These are phyloP conservation scores for Passalora sequoiae DNA, from an alignment of 2,329 filamentous ascomycete species.

Conservation along the genomic window DNA sequence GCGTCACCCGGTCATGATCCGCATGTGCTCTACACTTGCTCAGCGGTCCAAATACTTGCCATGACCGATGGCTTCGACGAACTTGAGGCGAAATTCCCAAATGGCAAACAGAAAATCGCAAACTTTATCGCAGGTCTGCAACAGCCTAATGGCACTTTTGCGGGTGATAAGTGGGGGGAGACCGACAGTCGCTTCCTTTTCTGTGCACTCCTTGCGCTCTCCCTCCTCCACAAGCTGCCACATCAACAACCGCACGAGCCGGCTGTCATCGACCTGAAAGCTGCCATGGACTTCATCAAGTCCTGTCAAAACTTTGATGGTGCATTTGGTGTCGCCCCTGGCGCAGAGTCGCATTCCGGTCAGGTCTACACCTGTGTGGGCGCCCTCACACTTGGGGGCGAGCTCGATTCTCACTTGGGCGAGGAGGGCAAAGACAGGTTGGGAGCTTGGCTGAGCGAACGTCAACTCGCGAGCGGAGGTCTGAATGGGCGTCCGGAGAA, in stretches of 20 bases:
- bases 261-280: constrained; percentile 66
- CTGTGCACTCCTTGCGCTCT: constrained; percentile 81
- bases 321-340: constrained; percentile 82
- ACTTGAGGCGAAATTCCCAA: constrained; percentile 64
- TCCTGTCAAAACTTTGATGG: constrained; percentile 91
- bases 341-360: constrained; percentile 88
- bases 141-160: constrained; percentile 76
- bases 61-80: constrained; percentile 79
- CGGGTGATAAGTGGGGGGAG: constrained; percentile 94
- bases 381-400: constrained; percentile 74
- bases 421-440: constrained; percentile 66
- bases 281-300: constrained; percentile 72
- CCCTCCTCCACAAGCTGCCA: constrained; percentile 68
- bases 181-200: constrained; percentile 93
- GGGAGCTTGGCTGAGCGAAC: constrained; percentile 85
- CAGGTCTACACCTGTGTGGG: constrained; percentile 94
- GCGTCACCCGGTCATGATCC: constrained; percentile 91
- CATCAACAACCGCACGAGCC: constrained; percentile 24
- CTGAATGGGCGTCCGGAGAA: constrained; percentile 95
- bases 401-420: constrained; percentile 64
- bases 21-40: constrained; percentile 94
- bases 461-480: constrained; percentile 80
- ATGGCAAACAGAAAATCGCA: constrained; percentile 66
- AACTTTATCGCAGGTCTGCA: constrained; percentile 80
- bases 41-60: constrained; percentile 86